These are phyloP conservation scores for Ogataea nonfermentans DNA, from an alignment of 805 yeast species.

Conservation along the genomic window DNA sequence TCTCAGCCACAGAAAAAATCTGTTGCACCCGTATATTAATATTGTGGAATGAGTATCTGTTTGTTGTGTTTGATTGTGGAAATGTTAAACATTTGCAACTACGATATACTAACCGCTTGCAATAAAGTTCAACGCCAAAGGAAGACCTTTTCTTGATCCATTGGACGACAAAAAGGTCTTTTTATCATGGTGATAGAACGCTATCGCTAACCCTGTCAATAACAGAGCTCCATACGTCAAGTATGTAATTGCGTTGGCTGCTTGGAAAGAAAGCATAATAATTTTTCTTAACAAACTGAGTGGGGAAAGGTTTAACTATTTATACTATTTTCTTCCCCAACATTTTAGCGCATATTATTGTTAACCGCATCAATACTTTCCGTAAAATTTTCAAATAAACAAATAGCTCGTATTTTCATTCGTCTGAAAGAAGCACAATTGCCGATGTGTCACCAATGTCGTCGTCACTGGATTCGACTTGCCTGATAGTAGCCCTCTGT, in stretches of 20 bases:
- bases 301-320: not conserved
- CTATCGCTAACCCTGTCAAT: constrained; percentile 54
- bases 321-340: constrained; percentile 2
- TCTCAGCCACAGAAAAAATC: constrained; percentile 50
- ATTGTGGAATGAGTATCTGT: constrained; percentile 24
- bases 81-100: constrained; percentile 10
- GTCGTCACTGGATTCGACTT: constrained; percentile 1
- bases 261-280: constrained; percentile 41
- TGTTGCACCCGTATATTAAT: constrained; percentile 47
- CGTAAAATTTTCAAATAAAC: not conserved
- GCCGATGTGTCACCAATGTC: constrained; percentile 19
- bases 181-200: constrained; percentile 52
- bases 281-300: not conserved
- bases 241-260: constrained; percentile 63
- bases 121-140: constrained; percentile 81
- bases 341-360: not conserved
- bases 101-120: constrained; percentile 74
- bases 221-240: constrained; percentile 56
- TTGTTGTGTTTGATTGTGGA: constrained; percentile 12
- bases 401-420: constrained; percentile 2
- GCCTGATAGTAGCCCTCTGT: not conserved
- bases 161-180: constrained; percentile 71
- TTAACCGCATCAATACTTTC: not conserved
- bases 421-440: constrained; percentile 18
- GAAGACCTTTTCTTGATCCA: constrained; percentile 76